A percentile compares a stretch with the other conserved stretches of the same genome.
These are phyloP conservation scores for Clitopilus passeckerianus DNA, from an alignment of 768 basidiomycete species.

Conservation along the genomic window DNA sequence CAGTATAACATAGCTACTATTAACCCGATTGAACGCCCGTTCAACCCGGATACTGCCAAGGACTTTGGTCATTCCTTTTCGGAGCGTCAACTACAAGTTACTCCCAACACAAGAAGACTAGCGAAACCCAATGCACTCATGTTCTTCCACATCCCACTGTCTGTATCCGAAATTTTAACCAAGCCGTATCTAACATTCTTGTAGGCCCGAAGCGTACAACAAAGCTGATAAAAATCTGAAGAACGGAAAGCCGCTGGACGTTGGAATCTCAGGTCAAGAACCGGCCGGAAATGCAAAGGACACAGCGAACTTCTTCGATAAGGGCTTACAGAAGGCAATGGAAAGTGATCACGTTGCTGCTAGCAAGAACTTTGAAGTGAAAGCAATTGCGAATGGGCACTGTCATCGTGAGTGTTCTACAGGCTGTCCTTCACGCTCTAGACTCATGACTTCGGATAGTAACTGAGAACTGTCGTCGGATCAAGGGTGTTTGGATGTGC, in stretches of 20 bases:
- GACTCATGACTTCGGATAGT: conserved; percentile 34
- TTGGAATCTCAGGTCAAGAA: conserved; percentile 64
- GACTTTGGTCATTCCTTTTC: conserved; percentile 67
- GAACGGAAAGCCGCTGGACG: conserved; percentile 60
- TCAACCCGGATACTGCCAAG: conserved; percentile 67
- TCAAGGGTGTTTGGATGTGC: conserved; percentile 87
- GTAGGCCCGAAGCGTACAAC: conserved; percentile 70
- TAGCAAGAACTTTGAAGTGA: conserved; percentile 61
- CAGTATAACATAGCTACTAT: conserved; percentile 42
- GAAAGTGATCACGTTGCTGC: conserved; percentile 63
- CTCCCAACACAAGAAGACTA: conserved; percentile 48
- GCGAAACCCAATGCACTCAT: conserved; percentile 95
- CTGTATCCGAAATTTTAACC: conserved; percentile 18
- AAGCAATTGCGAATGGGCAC: conserved; percentile 89
- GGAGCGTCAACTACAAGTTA: conserved; percentile 56
- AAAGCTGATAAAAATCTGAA: conserved; percentile 60
- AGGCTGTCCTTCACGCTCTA: neutral
- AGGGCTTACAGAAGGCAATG: conserved; percentile 66
- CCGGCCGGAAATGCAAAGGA: conserved; percentile 55
- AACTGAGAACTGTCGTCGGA: conserved; percentile 83
- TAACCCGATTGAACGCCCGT: conserved; percentile 75
- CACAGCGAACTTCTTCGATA: conserved; percentile 81
- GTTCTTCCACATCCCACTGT: conserved; percentile 99
- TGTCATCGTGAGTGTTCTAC: conserved; percentile 58
- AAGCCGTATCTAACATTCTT: conserved; percentile 1